These are phyloP conservation scores for Scedosporium aurantiacum DNA, from an alignment of 2,329 filamentous ascomycete species.

Conservation along the genomic window DNA sequence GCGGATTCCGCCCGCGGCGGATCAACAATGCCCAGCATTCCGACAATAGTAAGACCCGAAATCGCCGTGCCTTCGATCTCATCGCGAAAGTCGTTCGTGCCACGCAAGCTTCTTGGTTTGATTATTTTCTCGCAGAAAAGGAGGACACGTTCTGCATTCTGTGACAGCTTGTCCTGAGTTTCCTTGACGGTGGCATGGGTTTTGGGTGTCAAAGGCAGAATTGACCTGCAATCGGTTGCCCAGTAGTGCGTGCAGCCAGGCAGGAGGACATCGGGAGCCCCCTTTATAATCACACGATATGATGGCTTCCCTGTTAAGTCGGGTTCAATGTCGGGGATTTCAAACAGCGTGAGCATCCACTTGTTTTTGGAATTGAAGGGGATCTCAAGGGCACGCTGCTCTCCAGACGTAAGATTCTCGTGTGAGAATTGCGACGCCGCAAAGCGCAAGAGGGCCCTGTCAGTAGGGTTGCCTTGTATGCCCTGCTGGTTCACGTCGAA, in stretches of 20 bases:
- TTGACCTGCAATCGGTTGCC: constrained; percentile 18
- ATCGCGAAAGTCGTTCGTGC: constrained; percentile 38
- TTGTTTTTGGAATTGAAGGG: constrained; percentile 42
- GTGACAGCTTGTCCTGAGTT: constrained; percentile 28
- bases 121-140: constrained; percentile 28
- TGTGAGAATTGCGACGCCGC: constrained; percentile 17
- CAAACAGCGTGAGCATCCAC: constrained; percentile 32
- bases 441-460: constrained; percentile 29
- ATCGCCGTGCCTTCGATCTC: constrained; percentile 30
- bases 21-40: constrained; percentile 40
- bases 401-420: background rate
- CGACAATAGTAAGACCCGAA: constrained; percentile 34
- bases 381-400: constrained; percentile 25
- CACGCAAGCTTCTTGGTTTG: constrained; percentile 10
- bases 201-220: constrained; percentile 22
- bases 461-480: constrained; percentile 31
- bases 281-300: constrained; percentile 39
- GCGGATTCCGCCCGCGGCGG: constrained; percentile 32
- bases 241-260: constrained; percentile 24
- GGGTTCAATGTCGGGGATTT: constrained; percentile 12
- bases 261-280: constrained; percentile 40
- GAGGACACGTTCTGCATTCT: constrained; percentile 31
- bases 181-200: constrained; percentile 21
- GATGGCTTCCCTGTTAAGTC: constrained; percentile 13
- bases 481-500: constrained; percentile 26